Evolutionary conservation across 345 rosid species (phyloP), one percentile per base, ranked within the genome.

Genomic region (Bruguiera gymnorhiza): DNA sequence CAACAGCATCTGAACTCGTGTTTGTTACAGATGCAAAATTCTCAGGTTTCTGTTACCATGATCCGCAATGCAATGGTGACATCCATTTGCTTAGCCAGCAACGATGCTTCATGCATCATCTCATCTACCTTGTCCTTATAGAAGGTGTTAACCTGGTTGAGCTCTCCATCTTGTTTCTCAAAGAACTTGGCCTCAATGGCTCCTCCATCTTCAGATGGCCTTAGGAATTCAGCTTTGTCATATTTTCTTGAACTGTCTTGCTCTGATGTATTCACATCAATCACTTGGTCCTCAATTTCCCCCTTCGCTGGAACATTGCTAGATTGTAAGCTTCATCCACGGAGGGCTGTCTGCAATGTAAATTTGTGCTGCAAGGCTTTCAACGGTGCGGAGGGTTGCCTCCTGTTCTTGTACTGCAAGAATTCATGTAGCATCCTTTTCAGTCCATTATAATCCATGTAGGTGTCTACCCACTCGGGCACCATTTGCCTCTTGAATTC

Each of bases 391-490:
- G 67, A 70, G 0, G 70, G 74, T 29, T 62, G 50, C 50, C 16
- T 43, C 50, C 16, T 67, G 18, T 74, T 74, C 67, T 78, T 78
- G 79, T 76, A 67, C 6, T 66, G 66, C 53, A 72, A 66, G 60
- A 86, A 73, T 39, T 84, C 74, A 67, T 71, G 36, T 3, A 87
- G 9, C 64, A 83, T 62, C 52, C 78, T 75, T 73, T 83, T 83
- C 39, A 91, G 76, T 20, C 85, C 85, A 62, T 70, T 70, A 60
- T 88, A 88, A 66, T 91, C 88, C 83, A 86, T 51, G 32, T 86
- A 86, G 21, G 94, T 91, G 36, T 83, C 89, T 1, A 81, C 78
- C 91, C 95, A 88, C 70, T 88, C 90, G 0, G 87, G 88, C 55
- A 88, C 97, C 83, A 75, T 87, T 81, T 82, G 86, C 48, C 77